A percentile compares a stretch with the other conserved stretches of the same genome.
These are phyloP conservation scores for Acidiella bohemica DNA, from an alignment of 495 filamentous ascomycete species.

Conservation along the genomic window DNA sequence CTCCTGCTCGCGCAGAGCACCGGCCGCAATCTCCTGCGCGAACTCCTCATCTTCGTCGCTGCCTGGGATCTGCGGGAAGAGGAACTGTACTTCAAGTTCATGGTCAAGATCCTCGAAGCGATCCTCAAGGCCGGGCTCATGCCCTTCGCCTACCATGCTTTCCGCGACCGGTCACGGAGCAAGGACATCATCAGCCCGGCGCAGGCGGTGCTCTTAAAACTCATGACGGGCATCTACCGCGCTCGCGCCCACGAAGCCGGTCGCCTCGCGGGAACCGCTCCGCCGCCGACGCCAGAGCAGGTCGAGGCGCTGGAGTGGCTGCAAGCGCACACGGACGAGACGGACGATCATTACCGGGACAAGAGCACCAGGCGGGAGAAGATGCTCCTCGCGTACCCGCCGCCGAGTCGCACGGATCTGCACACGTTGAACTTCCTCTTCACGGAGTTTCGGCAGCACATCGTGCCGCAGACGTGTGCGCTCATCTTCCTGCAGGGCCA, in stretches of 20 bases:
- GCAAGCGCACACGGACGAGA: background rate
- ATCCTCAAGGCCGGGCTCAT: conserved; percentile 77
- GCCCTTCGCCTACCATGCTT: conserved; percentile 78
- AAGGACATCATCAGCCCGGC: conserved; percentile 94
- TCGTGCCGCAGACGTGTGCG: conserved; percentile 85
- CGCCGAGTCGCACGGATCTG: conserved; percentile 38
- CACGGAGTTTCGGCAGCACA: conserved; percentile 77
- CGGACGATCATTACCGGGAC: background rate
- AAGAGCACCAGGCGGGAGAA: background rate
- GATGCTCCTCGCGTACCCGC: background rate
- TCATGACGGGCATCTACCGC: conserved; percentile 79
- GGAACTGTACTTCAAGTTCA: conserved; percentile 86
- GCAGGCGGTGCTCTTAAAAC: conserved; percentile 79
- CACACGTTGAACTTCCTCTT: conserved; percentile 78
- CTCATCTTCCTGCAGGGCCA: conserved; percentile 86
- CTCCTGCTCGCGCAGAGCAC: conserved; percentile 76
- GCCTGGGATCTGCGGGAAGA: conserved; percentile 90
- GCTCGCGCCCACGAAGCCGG: conserved; percentile 4
- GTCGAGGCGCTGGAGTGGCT: background rate
- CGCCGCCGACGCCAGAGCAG: too few relatives aligned
- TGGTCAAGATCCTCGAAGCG: conserved; percentile 86
- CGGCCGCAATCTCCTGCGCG: conserved; percentile 72
- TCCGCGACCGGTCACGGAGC: conserved; percentile 49
- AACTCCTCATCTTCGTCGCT: conserved; percentile 88
- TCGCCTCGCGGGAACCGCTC: too few relatives aligned